Evolutionary conservation across 148 eudicot genomes (phyloP).

Genomic region (Vaccinium darrowii): DNA sequence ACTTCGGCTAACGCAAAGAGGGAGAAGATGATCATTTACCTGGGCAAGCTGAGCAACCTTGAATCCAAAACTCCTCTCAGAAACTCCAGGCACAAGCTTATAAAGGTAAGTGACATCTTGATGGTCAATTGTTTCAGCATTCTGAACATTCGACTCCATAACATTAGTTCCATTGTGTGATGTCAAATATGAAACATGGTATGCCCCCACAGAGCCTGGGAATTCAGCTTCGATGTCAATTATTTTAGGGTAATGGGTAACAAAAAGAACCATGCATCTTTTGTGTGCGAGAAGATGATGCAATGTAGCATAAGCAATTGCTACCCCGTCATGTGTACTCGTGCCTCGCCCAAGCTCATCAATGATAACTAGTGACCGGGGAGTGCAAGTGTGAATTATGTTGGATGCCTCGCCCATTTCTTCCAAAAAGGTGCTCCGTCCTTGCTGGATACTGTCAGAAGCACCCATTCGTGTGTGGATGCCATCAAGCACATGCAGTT

Average conservation of each 20-base stretch:
- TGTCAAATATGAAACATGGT: constrained; percentile 86
- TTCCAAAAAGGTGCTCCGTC: constrained; percentile 92
- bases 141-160: constrained; percentile 10
- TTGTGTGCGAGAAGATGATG: constrained; percentile 73
- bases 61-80: constrained; percentile 89
- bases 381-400: constrained; percentile 64
- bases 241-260: constrained; percentile 94
- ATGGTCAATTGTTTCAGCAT: constrained; percentile 22
- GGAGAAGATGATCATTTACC: constrained; percentile 38
- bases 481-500: constrained; percentile 80
- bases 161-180: constrained; percentile 28
- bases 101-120: constrained; percentile 84
- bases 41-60: constrained; percentile 97
- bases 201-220: constrained; percentile 72
- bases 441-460: constrained; percentile 90
- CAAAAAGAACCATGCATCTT: constrained; percentile 75
- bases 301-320: constrained; percentile 93
- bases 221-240: constrained; percentile 64
- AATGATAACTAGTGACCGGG: constrained; percentile 75
- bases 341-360: constrained; percentile 99
- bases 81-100: constrained; percentile 83
- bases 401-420: constrained; percentile 85
- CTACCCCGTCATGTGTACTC: constrained; percentile 96
- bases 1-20: neutral
- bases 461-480: constrained; percentile 96